phyloP scores from a whole-genome alignment of 441 rosid genomes.

The Aquilaria agallochum region DNA sequence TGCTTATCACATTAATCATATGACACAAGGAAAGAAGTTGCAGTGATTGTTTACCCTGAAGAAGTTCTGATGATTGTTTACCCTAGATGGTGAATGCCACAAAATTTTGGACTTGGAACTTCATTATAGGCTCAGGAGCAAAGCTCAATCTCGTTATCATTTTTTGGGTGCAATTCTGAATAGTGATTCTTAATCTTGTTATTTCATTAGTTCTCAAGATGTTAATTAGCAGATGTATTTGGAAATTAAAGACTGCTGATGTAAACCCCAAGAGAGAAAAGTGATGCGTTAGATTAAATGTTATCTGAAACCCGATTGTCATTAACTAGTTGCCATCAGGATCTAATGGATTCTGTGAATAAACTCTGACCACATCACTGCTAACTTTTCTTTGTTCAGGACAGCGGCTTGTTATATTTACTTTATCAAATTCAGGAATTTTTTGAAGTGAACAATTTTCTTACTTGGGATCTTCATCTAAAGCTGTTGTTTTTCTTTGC shows the following conservation, averaged over 20 bases:
- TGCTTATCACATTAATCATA: constrained; percentile 13
- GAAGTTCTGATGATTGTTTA: constrained; percentile 23
- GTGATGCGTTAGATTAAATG: too few species aligned
- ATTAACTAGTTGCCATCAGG: too few species aligned
- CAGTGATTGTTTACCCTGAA: constrained; percentile 21
- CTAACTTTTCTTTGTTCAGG: too few species aligned
- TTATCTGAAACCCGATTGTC: too few species aligned
- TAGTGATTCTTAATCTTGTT: constrained; percentile 10
- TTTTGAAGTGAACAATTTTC: too few species aligned
- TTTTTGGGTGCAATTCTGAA: constrained; percentile 9
- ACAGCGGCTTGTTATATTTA: too few species aligned
- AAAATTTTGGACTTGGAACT: constrained; percentile 18
- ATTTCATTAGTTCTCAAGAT: constrained; percentile 9
- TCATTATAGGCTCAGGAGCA: constrained; percentile 15
- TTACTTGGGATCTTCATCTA: too few species aligned
- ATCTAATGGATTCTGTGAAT: too few species aligned
- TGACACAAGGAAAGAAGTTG: constrained; percentile 14
- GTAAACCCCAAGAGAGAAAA: constrained; percentile 11
- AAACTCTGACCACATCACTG: too few species aligned
- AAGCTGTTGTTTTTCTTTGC: too few species aligned
- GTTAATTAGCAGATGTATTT: constrained; percentile 19
- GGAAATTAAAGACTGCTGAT: constrained; percentile 15
- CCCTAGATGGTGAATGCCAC: constrained; percentile 16
- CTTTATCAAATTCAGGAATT: too few species aligned
- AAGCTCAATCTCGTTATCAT: constrained; percentile 15